Evolutionary conservation across 805 yeast species (phyloP), one percentile per base, ranked within the genome.

Genomic region (Isabelozyma heimii): DNA sequence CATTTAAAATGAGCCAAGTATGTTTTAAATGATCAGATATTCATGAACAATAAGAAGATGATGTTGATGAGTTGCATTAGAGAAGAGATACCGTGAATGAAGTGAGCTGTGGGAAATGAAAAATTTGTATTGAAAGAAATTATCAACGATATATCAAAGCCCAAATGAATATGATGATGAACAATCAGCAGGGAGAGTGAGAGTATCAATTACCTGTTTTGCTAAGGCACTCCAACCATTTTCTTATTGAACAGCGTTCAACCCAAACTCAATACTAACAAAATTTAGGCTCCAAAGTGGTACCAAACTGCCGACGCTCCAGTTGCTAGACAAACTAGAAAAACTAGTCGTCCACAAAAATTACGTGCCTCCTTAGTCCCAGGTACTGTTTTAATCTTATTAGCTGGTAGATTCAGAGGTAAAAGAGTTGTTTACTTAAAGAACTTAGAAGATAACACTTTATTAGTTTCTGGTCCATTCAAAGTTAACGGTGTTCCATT

Each of bases 361-460:
- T 84, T 94, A 77, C 91, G 98, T 79, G 83, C 96, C 69, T 87
- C 97, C 58, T 82, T 92, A 70, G 95, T 88, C 63, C 97, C 97
- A 78, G 99, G 99, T 76, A 88, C 97, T 71, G 97, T 92, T 64
- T 83, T 94, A 75, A 92, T 92, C 77, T 81, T 92, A 76, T 85
- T 92, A 74, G 97, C 98, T 69, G 99, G 99, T 75, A 90, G 97
- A 80, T 92, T 91, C 96, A 89, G 99, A 81, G 99, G 99, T 77
- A 94, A 92, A 89, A 91, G 98, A 82, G 99, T 94, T 67, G 98
- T 92, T 61, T 88, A 87, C 87, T 86, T 92, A 76, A 92, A 92
- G 87, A 80, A 87, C 77, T 84, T 94, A 73, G 97, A 91, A 81
- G 98, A 94, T 85, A 89, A 90, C 90, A 92, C 97, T 60, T 82